Evolutionary conservation across 768 basidiomycete genomes (phyloP), one percentile per base, ranked within the genome.

Genomic region (Hortiboletus flavorubellus): DNA sequence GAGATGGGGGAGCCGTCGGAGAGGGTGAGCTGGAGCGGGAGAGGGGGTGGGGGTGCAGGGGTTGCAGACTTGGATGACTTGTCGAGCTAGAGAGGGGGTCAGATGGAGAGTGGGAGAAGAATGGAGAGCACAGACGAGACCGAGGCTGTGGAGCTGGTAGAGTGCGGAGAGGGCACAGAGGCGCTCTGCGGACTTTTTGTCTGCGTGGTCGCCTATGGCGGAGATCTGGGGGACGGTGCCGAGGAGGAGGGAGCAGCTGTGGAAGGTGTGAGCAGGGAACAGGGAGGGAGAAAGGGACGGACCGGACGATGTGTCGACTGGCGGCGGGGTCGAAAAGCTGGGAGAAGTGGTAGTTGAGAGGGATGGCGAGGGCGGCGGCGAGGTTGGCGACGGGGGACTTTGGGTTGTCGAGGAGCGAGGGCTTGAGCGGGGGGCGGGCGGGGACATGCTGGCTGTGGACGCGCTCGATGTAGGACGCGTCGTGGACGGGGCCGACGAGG

Each of bases 131-230:
- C 89, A 55, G 69, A 94, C 92, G 45, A 91, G 64, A 29, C 84
- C 85, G 21, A 76, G 66, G 16, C 72, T 71, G 40, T 86, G 78
- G 18, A 95, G 67, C 63, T 94, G 90, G 65, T 87, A 81, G 34
- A 89, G 69, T 8, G 85, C 87, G 42, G 85, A 85, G 26, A 93
- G 72, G 2, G 87, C 86, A 7, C 91, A 90, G n/a, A 93, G 74
- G 66, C 80, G 79, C 60, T 87, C 82, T 0, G 93, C 85, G 21
- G 85, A 78, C 60, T 84, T 86, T 68, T 78, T 84, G 14, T 72
- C 75, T 5, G 67, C 11, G 44, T 76, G 72, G 69, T 91, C 87
- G 8, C 89, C 91, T 3, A 85, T 68, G 8, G 82, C 91, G 51
- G 79, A 62, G 34, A 91, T 67, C 12, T 69, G 70, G 7, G 66